Base-by-base conservation (phyloP, 306 rosid species). In the Argentina anserina region DNA sequence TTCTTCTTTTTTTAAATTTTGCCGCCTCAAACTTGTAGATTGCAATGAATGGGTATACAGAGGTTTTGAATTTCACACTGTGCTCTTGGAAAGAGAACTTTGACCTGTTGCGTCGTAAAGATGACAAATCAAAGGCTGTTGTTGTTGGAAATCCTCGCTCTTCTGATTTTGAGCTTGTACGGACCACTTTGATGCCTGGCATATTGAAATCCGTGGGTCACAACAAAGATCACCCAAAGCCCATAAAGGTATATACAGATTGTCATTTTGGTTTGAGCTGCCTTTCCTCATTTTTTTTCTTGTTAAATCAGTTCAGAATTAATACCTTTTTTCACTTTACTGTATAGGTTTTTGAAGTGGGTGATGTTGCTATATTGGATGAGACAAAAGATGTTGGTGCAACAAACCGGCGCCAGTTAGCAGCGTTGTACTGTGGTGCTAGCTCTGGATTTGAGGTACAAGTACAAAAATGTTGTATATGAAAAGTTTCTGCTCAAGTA, bases 151-250 rank as follows among this genome's bases (percentile, higher is more conserved):
- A 94, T 81, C 97, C 97, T 58, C 90, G 97, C 45, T 88, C 95
- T 17, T 79, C 98, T 62, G 98, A 94, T 84, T 87, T 85, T 80
- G 95, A 94, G 95, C 88, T 89, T 60, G 96, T 85, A 17, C 89
- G 97, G 41, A 87, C 93, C 25, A 89, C 90, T 81, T 87, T 93
- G 70, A 90, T 93, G 97, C 87, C 98, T 55, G 98, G 98, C 61
- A 83, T 90, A 71, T 77, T 93, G 86, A 93, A 89, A 86, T 86
- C 92, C 43, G 87, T 90, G 78, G 92, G 90, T 33, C 92, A 89
- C 78, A 93, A 93, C 85, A 93, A 93, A 83, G 98, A 89, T 81
- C 93, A 90, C 74, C 90, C 98, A 45, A 90, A 90, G 89, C 98
- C 98, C 70, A 93, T 90, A 80, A 93, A 89, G 98, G 97, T 93